Conservation (phyloP, 2,329 filamentous ascomycete genomes). For the Aspergillus brasiliensis region DNA sequence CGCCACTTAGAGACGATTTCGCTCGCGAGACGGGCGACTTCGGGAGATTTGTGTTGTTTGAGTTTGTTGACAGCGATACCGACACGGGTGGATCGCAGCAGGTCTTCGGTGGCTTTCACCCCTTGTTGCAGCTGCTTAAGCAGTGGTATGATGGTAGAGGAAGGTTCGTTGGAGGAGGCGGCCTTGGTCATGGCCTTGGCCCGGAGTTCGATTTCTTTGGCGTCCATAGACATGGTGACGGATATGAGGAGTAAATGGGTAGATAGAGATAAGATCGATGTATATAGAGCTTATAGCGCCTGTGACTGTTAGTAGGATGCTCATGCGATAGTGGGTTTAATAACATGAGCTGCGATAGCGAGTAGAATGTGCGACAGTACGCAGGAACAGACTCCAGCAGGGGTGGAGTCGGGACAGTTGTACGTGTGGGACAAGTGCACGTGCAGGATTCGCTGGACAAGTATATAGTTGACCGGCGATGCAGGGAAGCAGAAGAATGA, state of each 20-base stretch:
- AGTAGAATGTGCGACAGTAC: neutral
- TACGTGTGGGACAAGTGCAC: conserved; percentile 11
- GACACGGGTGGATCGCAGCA: conserved; percentile 86
- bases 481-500: neutral
- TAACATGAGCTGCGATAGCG: neutral
- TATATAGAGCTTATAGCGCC: conserved; percentile 4
- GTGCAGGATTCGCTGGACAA: conserved; percentile 7
- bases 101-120: conserved; percentile 81
- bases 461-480: neutral
- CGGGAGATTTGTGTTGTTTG: conserved; percentile 74
- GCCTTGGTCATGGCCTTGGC: conserved; percentile 82
- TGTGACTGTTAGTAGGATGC: neutral
- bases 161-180: conserved; percentile 70
- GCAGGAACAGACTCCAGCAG: neutral
- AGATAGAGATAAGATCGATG: neutral
- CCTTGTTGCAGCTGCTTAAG: conserved; percentile 78
- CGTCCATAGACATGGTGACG: conserved; percentile 62
- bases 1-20: conserved; percentile 76
- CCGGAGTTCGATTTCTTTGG: conserved; percentile 76
- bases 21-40: conserved; percentile 71
- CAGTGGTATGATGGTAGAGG: conserved; percentile 70
- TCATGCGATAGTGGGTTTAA: neutral
- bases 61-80: conserved; percentile 87
- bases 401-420: neutral
- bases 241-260: neutral